A percentile compares a stretch with the other conserved stretches of the same genome.
Evolutionary conservation across 495 filamentous ascomycete species (phyloP).

Genomic region (Alectoria sarmentosa): DNA sequence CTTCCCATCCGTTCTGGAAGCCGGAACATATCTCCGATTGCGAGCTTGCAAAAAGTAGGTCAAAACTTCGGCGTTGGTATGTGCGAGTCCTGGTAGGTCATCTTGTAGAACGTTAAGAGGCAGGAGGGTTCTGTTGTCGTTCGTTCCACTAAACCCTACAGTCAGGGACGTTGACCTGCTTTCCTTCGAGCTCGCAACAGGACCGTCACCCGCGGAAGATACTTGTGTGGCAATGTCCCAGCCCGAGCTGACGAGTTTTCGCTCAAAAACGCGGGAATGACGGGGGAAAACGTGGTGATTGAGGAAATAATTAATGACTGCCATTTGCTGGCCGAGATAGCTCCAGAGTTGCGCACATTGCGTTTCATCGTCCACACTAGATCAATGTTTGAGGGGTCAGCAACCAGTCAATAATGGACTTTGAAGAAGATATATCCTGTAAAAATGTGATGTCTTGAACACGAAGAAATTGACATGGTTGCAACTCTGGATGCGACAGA

Average conservation of each 20-base stretch:
- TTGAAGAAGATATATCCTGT: too few relatives aligned
- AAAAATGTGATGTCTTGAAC: too few relatives aligned
- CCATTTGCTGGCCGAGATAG: slow-evolving; percentile 14
- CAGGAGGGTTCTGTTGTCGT: slow-evolving; percentile 52
- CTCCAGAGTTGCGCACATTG: slow-evolving; percentile 30
- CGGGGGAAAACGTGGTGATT: slow-evolving; percentile 55
- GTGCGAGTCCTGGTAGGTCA: slow-evolving; percentile 47
- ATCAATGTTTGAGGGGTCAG: neutral
- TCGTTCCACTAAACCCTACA: slow-evolving; percentile 69
- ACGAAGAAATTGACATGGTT: too few relatives aligned
- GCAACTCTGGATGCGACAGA: too few relatives aligned
- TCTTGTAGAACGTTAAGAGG: slow-evolving; percentile 49
- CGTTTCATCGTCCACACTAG: slow-evolving; percentile 40
- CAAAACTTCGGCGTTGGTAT: slow-evolving; percentile 61
- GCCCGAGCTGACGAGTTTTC: slow-evolving; percentile 60
- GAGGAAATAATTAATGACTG: slow-evolving; percentile 55
- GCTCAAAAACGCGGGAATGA: slow-evolving; percentile 55
- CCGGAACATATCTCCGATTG: slow-evolving; percentile 37
- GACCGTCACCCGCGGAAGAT: neutral
- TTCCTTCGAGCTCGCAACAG: neutral
- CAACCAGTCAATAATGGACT: neutral
- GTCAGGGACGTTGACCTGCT: slow-evolving; percentile 34
- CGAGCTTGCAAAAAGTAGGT: slow-evolving; percentile 48
- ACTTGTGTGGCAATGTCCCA: slow-evolving; percentile 50
- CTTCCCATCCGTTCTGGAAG: slow-evolving; percentile 10